Evolutionary conservation across 768 basidiomycete species (phyloP), one percentile per base, ranked within the genome.

Genomic region (Austroboletus festivus): DNA sequence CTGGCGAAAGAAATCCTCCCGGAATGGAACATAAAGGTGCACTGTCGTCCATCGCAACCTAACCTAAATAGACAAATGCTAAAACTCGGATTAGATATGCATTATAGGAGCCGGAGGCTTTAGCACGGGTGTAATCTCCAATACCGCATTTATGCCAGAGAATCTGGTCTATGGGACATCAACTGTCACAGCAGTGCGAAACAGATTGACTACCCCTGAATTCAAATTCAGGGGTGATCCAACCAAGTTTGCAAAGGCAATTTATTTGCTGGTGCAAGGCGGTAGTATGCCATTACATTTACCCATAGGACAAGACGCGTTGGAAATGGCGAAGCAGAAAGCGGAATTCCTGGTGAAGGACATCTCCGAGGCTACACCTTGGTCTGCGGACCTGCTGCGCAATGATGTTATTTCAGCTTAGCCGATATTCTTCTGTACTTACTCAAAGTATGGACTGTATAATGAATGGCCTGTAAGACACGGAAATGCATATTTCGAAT

Each of bases 1-100:
- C 47, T 75, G 8, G 53, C 60, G 0, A 58, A 59, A 38, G 75
- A 77, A 42, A 37, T 76, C 34, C 58, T 62, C 15, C 73, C 72
- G 2, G 56, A 55, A 12, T 77, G 75, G 73, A 76, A 75, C 46
- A 75, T 74, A 54, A 54, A 46, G 46, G 53, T 53, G 15, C 10
- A 13, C 13, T 7, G 13, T 13, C 15, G 28, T 28, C 12, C 28
- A 28, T 28, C 12, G 31, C 7, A 33, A 13, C 11, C 26, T 28
- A 28, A 33, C 15, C 31, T 15, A 33, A 4, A 33, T 13, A 33
- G 31, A 4, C 9, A 33, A 13, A 33, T 33, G 4, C 15, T 33
- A 3, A 20, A n/a, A n/a, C n/a, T 11, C 11, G 42, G 11, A 21
- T 9, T n/a, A 62, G 55, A 49, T 62, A 33, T 55, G 55, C 38